Evolutionary conservation across 208 protist species (phyloP).

Genomic region (Wallacemonas collosoma): DNA sequence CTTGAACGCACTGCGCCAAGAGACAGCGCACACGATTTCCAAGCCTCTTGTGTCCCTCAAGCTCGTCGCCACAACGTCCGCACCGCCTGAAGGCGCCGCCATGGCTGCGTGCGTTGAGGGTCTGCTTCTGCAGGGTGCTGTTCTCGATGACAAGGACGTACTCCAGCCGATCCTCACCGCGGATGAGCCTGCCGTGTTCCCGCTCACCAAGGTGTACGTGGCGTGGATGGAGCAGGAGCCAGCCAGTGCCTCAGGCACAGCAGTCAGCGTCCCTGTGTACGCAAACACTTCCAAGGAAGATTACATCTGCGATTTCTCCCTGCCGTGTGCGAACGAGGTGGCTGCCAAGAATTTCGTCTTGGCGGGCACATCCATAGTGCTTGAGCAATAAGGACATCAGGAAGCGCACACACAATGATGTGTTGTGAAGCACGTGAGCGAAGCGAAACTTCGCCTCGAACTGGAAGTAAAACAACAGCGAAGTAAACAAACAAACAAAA

Average conservation of each 20-base stretch:
- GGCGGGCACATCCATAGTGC: constrained; percentile 83
- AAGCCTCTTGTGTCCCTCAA: constrained; percentile 83
- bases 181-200: constrained; percentile 81
- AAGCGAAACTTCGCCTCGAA: too few species aligned
- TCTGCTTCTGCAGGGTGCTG: constrained; percentile 84
- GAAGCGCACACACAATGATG: too few species aligned
- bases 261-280: constrained; percentile 84
- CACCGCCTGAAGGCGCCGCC: constrained; percentile 48
- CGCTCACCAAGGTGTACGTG: constrained; percentile 73
- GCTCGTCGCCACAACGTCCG: constrained; percentile 58
- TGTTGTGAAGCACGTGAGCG: too few species aligned
- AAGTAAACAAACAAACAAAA: constrained; percentile 1
- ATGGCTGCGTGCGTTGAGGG: constrained; percentile 69
- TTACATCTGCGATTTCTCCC: constrained; percentile 81
- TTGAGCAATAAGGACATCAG: constrained; percentile 58
- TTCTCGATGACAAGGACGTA: constrained; percentile 67
- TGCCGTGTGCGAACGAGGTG: constrained; percentile 75
- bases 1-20: constrained; percentile 95
- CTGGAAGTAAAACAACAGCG: background rate
- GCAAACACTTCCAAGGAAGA: constrained; percentile 80
- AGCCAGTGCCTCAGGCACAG: constrained; percentile 10
- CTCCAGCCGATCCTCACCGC: constrained; percentile 77
- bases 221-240: constrained; percentile 55
- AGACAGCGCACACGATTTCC: constrained; percentile 84
- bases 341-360: constrained; percentile 81